Conservation (phyloP, 768 basidiomycete genomes). For the Agaricus subrufescens region DNA sequence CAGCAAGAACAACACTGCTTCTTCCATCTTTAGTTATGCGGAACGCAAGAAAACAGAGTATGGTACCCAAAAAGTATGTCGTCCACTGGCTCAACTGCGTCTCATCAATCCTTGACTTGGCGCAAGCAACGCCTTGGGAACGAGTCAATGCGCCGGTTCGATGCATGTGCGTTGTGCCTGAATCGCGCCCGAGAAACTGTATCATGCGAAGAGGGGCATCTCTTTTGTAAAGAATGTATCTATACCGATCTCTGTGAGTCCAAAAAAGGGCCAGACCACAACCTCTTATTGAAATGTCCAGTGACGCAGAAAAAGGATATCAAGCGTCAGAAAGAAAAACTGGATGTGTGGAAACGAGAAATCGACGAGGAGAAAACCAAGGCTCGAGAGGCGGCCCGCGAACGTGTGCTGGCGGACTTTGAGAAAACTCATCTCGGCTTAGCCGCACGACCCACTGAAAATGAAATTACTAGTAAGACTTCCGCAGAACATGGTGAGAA, state of each 20-base stretch:
- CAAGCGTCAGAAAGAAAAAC: slow-evolving; percentile 78
- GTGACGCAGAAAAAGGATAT: slow-evolving; percentile 91
- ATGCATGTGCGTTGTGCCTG: slow-evolving; percentile 87
- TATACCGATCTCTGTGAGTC: slow-evolving; percentile 76
- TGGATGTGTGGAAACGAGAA: slow-evolving; percentile 71
- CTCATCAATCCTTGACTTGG: not conserved
- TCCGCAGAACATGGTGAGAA: slow-evolving; percentile 29
- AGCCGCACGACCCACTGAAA: slow-evolving; percentile 37
- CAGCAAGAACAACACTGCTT: slow-evolving; percentile 87
- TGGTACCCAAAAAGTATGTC: slow-evolving; percentile 68
- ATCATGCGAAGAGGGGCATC: slow-evolving; percentile 79
- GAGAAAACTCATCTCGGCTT: slow-evolving; percentile 81
- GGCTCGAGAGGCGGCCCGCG: slow-evolving; percentile 72
- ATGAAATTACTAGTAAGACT: slow-evolving; percentile 33
- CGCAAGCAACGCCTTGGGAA: slow-evolving; percentile 74
- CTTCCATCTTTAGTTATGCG: slow-evolving; percentile 85
- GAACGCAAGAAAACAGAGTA: slow-evolving; percentile 85
- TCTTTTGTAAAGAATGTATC: slow-evolving; percentile 96
- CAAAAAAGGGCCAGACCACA: not conserved
- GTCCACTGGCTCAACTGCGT: not conserved
- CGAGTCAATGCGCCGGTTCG: slow-evolving; percentile 90
- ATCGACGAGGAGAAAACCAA: slow-evolving; percentile 75
- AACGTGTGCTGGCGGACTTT: slow-evolving; percentile 86
- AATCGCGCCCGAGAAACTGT: slow-evolving; percentile 80
- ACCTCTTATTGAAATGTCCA: slow-evolving; percentile 22